Conservation (phyloP, 78 protist genomes). For the Pigoraptor vietnamica region DNA sequence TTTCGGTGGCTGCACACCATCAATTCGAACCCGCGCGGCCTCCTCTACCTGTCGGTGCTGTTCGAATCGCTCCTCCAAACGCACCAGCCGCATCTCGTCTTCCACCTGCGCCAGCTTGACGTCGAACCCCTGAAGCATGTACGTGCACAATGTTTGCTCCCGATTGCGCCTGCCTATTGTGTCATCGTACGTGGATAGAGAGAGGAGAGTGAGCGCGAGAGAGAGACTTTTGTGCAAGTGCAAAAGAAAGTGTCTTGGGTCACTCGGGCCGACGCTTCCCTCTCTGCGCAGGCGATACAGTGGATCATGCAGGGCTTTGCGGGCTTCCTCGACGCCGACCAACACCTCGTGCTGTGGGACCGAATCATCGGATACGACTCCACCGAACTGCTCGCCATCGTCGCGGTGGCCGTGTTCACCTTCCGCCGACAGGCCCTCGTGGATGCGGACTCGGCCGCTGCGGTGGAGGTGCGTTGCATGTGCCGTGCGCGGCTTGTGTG, state of each 20-base stretch:
- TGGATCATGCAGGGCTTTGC: background rate
- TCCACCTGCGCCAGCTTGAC: background rate
- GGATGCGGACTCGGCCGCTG: background rate
- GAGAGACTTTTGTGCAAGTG: too few relatives aligned
- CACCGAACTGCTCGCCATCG: background rate
- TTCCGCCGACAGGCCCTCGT: background rate
- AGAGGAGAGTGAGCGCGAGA: too few relatives aligned
- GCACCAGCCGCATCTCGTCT: background rate
- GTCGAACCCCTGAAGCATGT: background rate
- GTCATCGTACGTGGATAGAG: too few relatives aligned
- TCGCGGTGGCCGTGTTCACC: background rate
- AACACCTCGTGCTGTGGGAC: background rate
- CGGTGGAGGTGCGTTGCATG: background rate
- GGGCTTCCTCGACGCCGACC: background rate
- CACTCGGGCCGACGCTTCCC: background rate
- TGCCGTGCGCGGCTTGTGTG: background rate
- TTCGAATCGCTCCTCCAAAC: background rate
- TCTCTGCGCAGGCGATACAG: background rate
- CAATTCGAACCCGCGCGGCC: background rate
- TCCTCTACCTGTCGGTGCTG: background rate
- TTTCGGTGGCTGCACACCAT: background rate
- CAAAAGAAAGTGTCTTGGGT: background rate
- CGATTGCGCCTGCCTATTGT: background rate
- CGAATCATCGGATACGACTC: background rate
- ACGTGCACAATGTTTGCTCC: background rate